Evolutionary conservation across 176 grass and related monocot species (phyloP).

Genomic region (Cenchrus americanus): DNA sequence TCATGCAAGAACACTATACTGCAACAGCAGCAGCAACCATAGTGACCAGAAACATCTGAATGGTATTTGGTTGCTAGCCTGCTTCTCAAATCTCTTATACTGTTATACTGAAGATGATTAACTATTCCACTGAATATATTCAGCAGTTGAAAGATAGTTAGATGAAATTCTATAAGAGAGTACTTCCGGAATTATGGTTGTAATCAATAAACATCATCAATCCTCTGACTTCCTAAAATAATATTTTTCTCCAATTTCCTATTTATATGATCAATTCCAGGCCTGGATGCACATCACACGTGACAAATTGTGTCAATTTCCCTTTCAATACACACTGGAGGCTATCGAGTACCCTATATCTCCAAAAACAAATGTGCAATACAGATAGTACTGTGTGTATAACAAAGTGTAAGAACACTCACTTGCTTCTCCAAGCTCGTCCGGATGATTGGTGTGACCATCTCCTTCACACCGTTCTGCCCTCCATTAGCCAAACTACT

Average conservation of each 20-base stretch:
- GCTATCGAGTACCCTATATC: background rate
- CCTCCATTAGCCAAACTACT: slow-evolving; percentile 36
- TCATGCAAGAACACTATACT: slow-evolving; percentile 17
- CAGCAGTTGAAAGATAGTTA: background rate
- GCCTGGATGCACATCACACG: background rate
- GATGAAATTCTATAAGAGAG: background rate
- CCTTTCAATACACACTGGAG: background rate
- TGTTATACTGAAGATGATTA: background rate
- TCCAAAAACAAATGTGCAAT: slow-evolving; percentile 12
- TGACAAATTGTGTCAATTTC: background rate
- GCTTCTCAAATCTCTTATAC: slow-evolving; percentile 5
- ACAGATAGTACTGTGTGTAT: background rate
- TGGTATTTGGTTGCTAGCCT: background rate
- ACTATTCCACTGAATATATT: background rate
- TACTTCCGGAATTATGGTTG: background rate
- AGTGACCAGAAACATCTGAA: background rate
- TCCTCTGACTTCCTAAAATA: background rate
- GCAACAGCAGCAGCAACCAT: background rate
- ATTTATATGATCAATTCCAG: background rate
- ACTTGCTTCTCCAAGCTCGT: slow-evolving; percentile 93
- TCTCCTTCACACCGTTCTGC: slow-evolving; percentile 66
- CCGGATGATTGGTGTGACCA: slow-evolving; percentile 92
- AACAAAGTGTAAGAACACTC: slow-evolving; percentile 29
- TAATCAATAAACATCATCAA: background rate
- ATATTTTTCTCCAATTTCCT: background rate